Evolutionary conservation across 1,284 basidiomycete genomes (phyloP).

Genomic region (Retiboletus flavoniger): DNA sequence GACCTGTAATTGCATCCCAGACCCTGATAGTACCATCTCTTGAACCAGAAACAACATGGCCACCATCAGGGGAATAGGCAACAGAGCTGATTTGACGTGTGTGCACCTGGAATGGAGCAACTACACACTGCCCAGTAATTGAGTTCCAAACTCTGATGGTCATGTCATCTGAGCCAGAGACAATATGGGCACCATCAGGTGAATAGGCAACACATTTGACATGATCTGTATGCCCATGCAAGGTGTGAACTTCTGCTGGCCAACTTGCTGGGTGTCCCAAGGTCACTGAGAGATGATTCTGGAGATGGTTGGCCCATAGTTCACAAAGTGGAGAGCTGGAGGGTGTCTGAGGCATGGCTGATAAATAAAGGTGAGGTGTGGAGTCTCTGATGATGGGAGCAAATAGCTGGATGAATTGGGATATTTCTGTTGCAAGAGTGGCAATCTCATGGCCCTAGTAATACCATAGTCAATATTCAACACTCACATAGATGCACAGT

Average conservation of each 20-base stretch:
- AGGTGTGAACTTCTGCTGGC: slow-evolving; percentile 20
- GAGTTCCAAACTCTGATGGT: slow-evolving; percentile 21
- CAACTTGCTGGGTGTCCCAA: slow-evolving; percentile 14
- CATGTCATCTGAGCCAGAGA: slow-evolving; percentile 10
- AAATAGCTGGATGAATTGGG: slow-evolving; percentile 22
- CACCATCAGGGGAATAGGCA: slow-evolving; percentile 20
- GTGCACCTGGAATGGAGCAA: slow-evolving; percentile 5
- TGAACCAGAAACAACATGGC: slow-evolving; percentile 11
- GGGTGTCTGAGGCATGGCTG: slow-evolving; percentile 28
- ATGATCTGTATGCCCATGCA: slow-evolving; percentile 12
- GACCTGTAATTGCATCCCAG: slow-evolving; percentile 18
- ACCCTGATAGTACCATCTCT: slow-evolving; percentile 8
- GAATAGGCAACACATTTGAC: slow-evolving; percentile 20
- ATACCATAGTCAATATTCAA: background rate
- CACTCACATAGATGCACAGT: background rate
- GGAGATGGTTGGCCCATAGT: slow-evolving; percentile 19
- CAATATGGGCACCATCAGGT: slow-evolving; percentile 20
- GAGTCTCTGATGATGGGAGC: slow-evolving; percentile 18
- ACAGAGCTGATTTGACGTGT: background rate
- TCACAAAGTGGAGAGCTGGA: slow-evolving; percentile 14
- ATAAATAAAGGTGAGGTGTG: slow-evolving; percentile 25
- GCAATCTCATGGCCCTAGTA: slow-evolving; percentile 19
- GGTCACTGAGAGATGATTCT: slow-evolving; percentile 10
- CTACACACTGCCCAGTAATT: slow-evolving; percentile 22
- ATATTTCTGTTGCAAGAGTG: slow-evolving; percentile 20